Base-by-base conservation (phyloP, 2,329 filamentous ascomycete genomes). In the Lithohypha guttulata region DNA sequence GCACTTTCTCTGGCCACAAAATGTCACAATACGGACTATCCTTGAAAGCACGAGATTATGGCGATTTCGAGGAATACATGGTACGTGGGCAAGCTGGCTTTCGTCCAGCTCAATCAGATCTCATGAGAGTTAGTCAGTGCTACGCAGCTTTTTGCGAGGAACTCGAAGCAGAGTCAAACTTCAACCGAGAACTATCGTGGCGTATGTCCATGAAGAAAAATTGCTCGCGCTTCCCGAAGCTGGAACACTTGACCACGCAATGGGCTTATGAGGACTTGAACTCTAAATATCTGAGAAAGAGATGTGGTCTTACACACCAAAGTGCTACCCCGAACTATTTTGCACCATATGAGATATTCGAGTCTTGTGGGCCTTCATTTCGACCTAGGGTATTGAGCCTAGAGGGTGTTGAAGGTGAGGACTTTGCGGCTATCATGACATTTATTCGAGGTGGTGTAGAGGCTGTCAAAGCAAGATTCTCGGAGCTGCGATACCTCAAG, bases 81-180 rank as follows among this genome's bases (percentile, higher is more conserved):
- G 17, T 39, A 9, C 35, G 26, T n/a, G 2, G 9, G 26, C 13
- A 4, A 14, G 11, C 26, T 6, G 26, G 26, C n/a, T 10, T n/a
- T 10, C 4, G 15, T 4, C 9, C 11, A 8, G 10, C 26, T 6
- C 11, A 14, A 11, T 13, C 9, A 17, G 23, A 39, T 21, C 13
- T 31, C 17, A 11, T 31, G 9, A 26, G 26, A 20, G 27, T 19
- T 27, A 39, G 35, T 23, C 17, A 20, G 31, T 39, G 26, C 27
- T 39, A 39, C n/a, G 35, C 15, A 8, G 35, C 35, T 14, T 39
- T 39, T 19, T 13, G 30, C 7, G 26, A 39, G 23, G 35, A 39
- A 18, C 14, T 39, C 11, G 15, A 39, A 23, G 26, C 35, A 14
- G 35, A 39, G 20, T 13, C 19, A 4, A 9, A 10, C 9, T 39